Percentiles rank a stretch among this genome's conserved stretches.
phyloP scores from a whole-genome alignment of 768 basidiomycete species.

The Auriscalpium microsporum region DNA sequence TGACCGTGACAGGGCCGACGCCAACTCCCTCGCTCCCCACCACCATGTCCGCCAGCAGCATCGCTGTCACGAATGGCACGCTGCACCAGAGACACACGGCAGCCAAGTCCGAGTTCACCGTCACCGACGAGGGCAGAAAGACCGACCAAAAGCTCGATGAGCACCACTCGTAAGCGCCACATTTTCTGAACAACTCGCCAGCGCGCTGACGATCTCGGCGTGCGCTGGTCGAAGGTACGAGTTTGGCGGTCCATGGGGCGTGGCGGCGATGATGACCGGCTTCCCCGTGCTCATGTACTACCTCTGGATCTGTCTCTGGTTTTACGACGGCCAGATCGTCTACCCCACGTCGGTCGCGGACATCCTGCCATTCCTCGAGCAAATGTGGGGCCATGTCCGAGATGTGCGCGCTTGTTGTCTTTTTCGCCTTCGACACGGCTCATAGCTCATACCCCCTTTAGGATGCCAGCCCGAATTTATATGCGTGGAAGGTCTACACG shows the following conservation, averaged over 20 bases:
- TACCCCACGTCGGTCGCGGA: slow-evolving; percentile 61
- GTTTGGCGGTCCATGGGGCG: slow-evolving; percentile 92
- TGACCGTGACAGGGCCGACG: background rate
- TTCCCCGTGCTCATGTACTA: slow-evolving; percentile 98
- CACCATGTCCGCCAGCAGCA: slow-evolving; percentile 14
- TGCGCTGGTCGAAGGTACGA: slow-evolving; percentile 56
- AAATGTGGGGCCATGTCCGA: slow-evolving; percentile 81
- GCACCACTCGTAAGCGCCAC: slow-evolving; percentile 30
- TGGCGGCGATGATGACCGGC: slow-evolving; percentile 84
- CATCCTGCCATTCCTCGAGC: slow-evolving; percentile 64
- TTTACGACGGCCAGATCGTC: slow-evolving; percentile 82
- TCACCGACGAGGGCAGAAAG: slow-evolving; percentile 67
- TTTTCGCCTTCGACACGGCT: background rate
- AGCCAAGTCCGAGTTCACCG: slow-evolving; percentile 24
- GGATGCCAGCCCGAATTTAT: slow-evolving; percentile 87
- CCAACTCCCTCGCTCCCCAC: background rate
- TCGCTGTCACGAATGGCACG: slow-evolving; percentile 2
- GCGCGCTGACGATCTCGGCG: slow-evolving; percentile 4
- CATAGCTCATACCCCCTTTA: slow-evolving; percentile 23
- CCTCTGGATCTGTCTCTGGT: slow-evolving; percentile 95
- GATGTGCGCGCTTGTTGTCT: slow-evolving; percentile 40
- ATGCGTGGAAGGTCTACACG: slow-evolving; percentile 86
- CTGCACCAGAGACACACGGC: slow-evolving; percentile 22
- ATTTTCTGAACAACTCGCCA: slow-evolving; percentile 24
- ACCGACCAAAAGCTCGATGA: slow-evolving; percentile 57